These are phyloP conservation scores for Monosporozyma solicola DNA, from an alignment of 805 yeast species.

Conservation along the genomic window DNA sequence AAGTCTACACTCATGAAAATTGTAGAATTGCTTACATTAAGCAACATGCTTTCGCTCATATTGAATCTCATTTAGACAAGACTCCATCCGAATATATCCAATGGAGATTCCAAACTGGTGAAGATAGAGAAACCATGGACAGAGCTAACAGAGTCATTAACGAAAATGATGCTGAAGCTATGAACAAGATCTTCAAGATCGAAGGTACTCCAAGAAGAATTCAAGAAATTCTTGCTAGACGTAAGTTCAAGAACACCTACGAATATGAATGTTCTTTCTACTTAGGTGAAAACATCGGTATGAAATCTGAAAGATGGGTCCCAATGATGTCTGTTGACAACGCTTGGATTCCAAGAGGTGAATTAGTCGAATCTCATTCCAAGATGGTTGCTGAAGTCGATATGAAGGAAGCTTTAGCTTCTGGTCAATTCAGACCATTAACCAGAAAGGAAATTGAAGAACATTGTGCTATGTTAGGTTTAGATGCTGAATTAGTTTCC, in stretches of 20 bases:
- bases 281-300: conserved; percentile 97
- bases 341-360: conserved; percentile 99
- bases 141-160: conserved; percentile 98
- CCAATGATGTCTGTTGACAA: conserved; percentile 99
- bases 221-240: conserved; percentile 86
- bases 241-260: conserved; percentile 99
- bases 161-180: conserved; percentile 93
- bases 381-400: conserved; percentile 99
- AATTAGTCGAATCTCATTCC: conserved; percentile 91
- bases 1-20: conserved; percentile 98
- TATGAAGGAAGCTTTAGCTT: conserved; percentile 99
- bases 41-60: conserved; percentile 99
- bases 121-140: conserved; percentile 99
- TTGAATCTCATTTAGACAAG: conserved; percentile 96
- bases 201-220: conserved; percentile 99
- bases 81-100: conserved; percentile 99
- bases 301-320: conserved; percentile 99
- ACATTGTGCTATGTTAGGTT: conserved; percentile 97
- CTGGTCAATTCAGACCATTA: conserved; percentile 99
- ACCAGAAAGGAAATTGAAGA: conserved; percentile 99
- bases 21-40: conserved; percentile 99
- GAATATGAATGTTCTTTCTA: conserved; percentile 98
- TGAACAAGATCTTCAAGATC: conserved; percentile 98
- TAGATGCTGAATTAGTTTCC: conserved; percentile 97
- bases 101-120: conserved; percentile 99